Percentiles rank a stretch among this genome's conserved stretches.
These are phyloP conservation scores for Suillus decipiens DNA, from an alignment of 768 basidiomycete species.

Conservation along the genomic window DNA sequence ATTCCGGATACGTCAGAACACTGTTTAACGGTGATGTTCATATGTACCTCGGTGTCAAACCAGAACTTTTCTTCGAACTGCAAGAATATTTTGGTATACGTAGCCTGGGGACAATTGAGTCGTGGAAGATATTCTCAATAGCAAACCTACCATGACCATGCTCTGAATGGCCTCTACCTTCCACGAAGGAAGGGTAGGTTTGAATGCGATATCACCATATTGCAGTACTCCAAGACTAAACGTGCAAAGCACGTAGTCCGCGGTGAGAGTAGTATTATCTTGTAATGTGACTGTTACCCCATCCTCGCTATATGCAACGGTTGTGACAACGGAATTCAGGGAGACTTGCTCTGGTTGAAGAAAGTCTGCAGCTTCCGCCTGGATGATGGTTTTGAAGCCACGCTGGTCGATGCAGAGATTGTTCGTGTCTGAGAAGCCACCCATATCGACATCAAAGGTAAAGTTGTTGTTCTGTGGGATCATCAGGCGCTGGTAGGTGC, in stretches of 20 bases:
- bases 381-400: constrained; percentile 59
- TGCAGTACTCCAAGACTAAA: constrained; percentile 75
- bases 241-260: constrained; percentile 63
- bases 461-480: constrained; percentile 59
- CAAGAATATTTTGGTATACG: constrained; percentile 70
- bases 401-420: constrained; percentile 58
- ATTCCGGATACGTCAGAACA: neutral
- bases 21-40: neutral
- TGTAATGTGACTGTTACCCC: constrained; percentile 50
- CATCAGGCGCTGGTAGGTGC: constrained; percentile 8
- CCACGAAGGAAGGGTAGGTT: constrained; percentile 57
- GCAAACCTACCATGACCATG: constrained; percentile 52
- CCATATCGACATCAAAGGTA: constrained; percentile 50
- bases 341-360: constrained; percentile 47
- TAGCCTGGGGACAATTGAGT: constrained; percentile 36
- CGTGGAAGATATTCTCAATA: neutral
- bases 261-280: constrained; percentile 45
- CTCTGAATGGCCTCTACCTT: constrained; percentile 66
- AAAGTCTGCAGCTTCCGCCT: constrained; percentile 58
- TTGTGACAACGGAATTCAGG: constrained; percentile 51
- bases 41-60: constrained; percentile 45
- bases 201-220: constrained; percentile 57
- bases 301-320: constrained; percentile 45
- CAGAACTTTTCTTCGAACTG: constrained; percentile 65
- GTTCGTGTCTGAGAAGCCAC: constrained; percentile 60